Conservation (phyloP, 1,284 basidiomycete species). For the Ustilago esculenta region DNA sequence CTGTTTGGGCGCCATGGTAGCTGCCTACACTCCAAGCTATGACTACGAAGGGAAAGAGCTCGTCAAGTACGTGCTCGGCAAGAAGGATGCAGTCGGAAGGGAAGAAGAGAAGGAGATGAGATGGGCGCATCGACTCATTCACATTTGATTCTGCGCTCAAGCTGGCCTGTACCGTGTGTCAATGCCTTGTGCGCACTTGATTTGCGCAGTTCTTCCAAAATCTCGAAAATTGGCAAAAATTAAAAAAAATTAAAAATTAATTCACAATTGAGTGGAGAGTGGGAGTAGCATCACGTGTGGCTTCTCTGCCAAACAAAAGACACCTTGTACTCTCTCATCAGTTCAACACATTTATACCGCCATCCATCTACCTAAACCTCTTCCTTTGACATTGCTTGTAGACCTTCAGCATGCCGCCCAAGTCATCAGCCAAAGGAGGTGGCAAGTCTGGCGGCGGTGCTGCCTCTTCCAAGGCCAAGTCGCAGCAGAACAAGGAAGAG, state of each 20-base stretch:
- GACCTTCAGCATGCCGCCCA: constrained; percentile 37
- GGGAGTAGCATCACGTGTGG: constrained; percentile 21
- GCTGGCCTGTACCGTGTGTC: constrained; percentile 11
- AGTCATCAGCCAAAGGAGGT: constrained; percentile 23
- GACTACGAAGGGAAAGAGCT: not conserved
- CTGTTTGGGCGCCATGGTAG: constrained; percentile 19
- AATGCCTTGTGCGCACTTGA: not conserved
- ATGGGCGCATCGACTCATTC: not conserved
- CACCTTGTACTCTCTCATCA: no score
- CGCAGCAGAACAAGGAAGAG: constrained; percentile 44
- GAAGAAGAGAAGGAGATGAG: not conserved
- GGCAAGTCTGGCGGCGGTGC: constrained; percentile 14
- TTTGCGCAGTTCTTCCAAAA: constrained; percentile 8
- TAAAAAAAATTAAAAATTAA: constrained; percentile 2
- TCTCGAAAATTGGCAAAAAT: constrained; percentile 4
- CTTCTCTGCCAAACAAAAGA: not conserved
- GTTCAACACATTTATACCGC: not conserved
- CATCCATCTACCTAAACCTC: not conserved
- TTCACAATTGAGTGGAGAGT: constrained; percentile 7
- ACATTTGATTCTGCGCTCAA: no score
- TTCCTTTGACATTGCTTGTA: not conserved
- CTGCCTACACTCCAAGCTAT: not conserved
- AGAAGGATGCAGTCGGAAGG: constrained; percentile 1
- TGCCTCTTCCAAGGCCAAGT: constrained; percentile 35
- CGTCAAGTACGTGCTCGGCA: no score